A percentile compares a stretch with the other conserved stretches of the same genome.
Evolutionary conservation across 73 alveolate genomes (phyloP).

Genomic region (Symbiodinium natans): DNA sequence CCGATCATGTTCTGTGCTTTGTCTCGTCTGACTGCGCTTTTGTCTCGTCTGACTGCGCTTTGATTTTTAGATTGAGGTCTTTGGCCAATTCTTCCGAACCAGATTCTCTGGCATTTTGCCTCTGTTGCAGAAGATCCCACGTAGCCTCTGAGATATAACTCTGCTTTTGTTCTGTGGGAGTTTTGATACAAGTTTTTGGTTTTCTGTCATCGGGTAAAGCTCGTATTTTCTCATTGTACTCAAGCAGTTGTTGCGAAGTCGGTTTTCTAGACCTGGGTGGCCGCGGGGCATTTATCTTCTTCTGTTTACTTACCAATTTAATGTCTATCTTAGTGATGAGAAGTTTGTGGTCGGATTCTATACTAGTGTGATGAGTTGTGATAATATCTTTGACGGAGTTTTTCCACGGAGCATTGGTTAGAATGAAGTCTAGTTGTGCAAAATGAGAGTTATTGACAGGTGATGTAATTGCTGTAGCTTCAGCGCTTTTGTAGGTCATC

Average conservation of each 20-base stretch:
- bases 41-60: too few relatives aligned
- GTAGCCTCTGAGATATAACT: neutral
- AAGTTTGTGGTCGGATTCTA: slow-evolving; percentile 29
- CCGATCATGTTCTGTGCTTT: neutral
- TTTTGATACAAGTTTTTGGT: neutral
- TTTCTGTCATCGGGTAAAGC: too few relatives aligned
- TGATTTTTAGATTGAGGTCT: neutral
- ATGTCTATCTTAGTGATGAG: neutral
- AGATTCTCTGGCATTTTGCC: neutral
- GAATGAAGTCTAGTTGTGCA: neutral
- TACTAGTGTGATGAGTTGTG: neutral
- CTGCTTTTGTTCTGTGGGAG: neutral
- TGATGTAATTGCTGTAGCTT: neutral
- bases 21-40: slow-evolving; percentile 22
- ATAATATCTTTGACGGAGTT: neutral
- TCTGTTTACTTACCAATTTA: neutral
- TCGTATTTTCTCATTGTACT: neutral
- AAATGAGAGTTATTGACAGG: neutral
- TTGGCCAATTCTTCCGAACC: neutral
- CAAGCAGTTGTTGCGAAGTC: neutral
- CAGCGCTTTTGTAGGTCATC: neutral
- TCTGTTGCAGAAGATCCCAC: neutral
- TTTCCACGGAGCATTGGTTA: neutral
- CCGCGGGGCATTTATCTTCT: too few relatives aligned
- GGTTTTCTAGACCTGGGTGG: neutral